Conservation (phyloP, 352 stramenopile species). For the Phytophthora crassamura region DNA sequence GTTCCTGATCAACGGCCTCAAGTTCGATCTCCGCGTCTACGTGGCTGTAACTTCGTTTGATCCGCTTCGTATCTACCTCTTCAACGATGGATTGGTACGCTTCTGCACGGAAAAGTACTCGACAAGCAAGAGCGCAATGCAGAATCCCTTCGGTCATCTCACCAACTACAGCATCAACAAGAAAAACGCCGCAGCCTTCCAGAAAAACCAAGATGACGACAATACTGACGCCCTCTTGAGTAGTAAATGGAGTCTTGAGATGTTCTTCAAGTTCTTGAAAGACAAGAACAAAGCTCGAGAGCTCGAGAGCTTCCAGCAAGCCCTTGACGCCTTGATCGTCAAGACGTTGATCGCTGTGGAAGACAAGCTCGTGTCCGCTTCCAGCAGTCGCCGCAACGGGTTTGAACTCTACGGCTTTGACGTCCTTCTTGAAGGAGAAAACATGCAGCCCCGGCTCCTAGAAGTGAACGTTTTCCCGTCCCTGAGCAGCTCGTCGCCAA, state of each 20-base stretch:
- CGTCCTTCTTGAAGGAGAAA: conserved; percentile 77
- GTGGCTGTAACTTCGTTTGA: conserved; percentile 89
- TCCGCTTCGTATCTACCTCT: conserved; percentile 87
- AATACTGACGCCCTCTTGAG: conserved; percentile 46
- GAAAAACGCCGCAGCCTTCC: conserved; percentile 77
- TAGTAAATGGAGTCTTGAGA: conserved; percentile 88
- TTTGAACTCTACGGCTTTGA: conserved; percentile 94
- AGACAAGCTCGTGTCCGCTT: conserved; percentile 62
- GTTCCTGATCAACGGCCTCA: conserved; percentile 90
- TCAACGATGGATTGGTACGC: conserved; percentile 85
- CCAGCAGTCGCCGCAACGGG: conserved; percentile 40
- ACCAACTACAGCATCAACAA: conserved; percentile 95
- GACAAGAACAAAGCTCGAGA: conserved; percentile 49
- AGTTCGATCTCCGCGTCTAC: conserved; percentile 94
- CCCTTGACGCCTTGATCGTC: conserved; percentile 85
- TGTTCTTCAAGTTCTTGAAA: conserved; percentile 56
- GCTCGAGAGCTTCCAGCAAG: conserved; percentile 41
- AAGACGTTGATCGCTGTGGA: conserved; percentile 92
- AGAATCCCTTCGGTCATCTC: conserved; percentile 89
- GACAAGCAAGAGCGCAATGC: conserved; percentile 61
- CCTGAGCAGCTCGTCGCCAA: conserved; percentile 82
- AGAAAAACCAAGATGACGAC: conserved; percentile 69
- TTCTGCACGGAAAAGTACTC: conserved; percentile 90
- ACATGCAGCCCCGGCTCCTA: conserved; percentile 85
- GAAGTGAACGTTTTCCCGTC: conserved; percentile 93